Base-by-base conservation (phyloP, 2,329 filamentous ascomycete genomes). In the Atkinsonella hypoxylon region DNA sequence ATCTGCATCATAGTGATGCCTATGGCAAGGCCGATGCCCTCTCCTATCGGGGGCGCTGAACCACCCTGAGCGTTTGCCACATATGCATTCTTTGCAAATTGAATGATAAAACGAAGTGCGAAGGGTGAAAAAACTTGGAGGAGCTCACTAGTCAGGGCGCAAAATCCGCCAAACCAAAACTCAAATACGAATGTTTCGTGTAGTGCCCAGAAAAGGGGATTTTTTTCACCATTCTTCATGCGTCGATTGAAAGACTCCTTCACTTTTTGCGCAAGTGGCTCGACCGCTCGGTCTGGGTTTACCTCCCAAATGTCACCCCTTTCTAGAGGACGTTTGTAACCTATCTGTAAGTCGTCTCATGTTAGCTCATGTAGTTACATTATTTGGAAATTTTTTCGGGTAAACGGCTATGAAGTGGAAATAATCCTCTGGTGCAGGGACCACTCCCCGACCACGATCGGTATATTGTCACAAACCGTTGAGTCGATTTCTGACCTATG, bases 1-100 rank as follows among this genome's bases (percentile, higher is more conserved):
- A 90, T 75, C 65, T 96, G 90, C 88, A 97, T 93, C 41, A 76
- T 65, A 0, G 87, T 89, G 51, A 97, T 84, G 9, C 87, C 91
- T 51, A 97, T 66, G 1, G 89, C 89, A 32, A 95, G 72, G 0
- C 90, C 91, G 51, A 97, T 72, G 20, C 91, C 93, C 44, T 75
- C 73, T 3, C 83, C 83, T 47, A 97, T 82, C 48, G 78, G 63
- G 0, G 93, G 91, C 1, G 75, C 70, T 0, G 81, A 74, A 1
- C 61, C 56, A 8, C 70, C 70, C 0, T 64, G 67, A 9, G 66
- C 65, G 26, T 76, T 70, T 1, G 89, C 87, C 22, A 75, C 63
- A 64, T 87, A 97, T 3, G 90, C 89, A 51, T 89, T 78, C 17
- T 81, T 78, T 1, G 90, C 86, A 62, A 94, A 97, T 45, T 80